A percentile compares a stretch with the other conserved stretches of the same genome.
These are phyloP conservation scores for Ilyonectria sp. DNA, from an alignment of 2,329 filamentous ascomycete species.

Conservation along the genomic window DNA sequence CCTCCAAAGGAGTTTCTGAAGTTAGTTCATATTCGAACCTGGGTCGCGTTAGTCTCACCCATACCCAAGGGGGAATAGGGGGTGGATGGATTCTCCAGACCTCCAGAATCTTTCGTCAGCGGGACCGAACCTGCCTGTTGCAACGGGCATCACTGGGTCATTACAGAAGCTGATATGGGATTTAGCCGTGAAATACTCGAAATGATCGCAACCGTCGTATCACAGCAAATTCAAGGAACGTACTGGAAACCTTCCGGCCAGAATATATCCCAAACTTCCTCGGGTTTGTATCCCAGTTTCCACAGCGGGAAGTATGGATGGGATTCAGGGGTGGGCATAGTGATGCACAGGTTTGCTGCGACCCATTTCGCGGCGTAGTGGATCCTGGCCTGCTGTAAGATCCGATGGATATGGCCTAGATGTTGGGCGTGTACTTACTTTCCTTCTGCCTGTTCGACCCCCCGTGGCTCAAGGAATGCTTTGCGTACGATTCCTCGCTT, in stretches of 20 bases:
- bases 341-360: conserved; percentile 4
- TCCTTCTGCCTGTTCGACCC: neutral
- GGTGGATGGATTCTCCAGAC: no score
- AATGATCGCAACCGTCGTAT: no score
- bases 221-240: no score
- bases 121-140: no score
- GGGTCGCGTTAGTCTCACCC: no score
- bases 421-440: neutral
- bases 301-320: conserved; percentile 15
- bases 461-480: conserved; percentile 5
- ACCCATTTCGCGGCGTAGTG: conserved; percentile 10
- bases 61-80: no score
- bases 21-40: no score
- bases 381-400: conserved; percentile 1
- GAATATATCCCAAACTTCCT: conserved; percentile 7
- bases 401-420: neutral
- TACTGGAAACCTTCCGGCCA: conserved; percentile 1
- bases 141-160: no score
- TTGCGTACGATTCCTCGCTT: conserved; percentile 11
- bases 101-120: no score
- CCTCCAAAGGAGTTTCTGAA: no score
- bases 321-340: conserved; percentile 1
- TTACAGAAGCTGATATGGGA: no score
- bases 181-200: no score
- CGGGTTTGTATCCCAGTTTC: neutral